phyloP scores from a whole-genome alignment of 2,329 filamentous ascomycete species.

The Aschersonia sp. region DNA sequence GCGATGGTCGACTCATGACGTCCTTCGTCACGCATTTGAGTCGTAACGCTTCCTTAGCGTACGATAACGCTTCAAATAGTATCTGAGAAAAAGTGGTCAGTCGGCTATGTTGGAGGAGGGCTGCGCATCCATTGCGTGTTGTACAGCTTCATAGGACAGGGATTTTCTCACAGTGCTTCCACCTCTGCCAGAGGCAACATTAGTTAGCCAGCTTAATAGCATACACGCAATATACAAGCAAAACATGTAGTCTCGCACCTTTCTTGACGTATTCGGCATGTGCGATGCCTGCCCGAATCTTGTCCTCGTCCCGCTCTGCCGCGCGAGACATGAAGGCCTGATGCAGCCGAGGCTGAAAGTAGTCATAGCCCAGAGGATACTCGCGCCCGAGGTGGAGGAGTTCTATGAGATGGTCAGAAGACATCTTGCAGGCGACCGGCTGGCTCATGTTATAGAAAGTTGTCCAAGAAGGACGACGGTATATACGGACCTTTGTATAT shows the following conservation, averaged over 20 bases:
- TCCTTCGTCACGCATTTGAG: slow-evolving; percentile 15
- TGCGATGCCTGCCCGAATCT: slow-evolving; percentile 62
- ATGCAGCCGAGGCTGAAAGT: slow-evolving; percentile 71
- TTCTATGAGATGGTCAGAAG: slow-evolving; percentile 34
- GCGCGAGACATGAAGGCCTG: slow-evolving; percentile 71
- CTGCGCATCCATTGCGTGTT: background rate
- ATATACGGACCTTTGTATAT: background rate
- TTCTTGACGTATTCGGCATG: slow-evolving; percentile 84
- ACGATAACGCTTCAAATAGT: slow-evolving; percentile 85
- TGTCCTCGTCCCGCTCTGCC: slow-evolving; percentile 51
- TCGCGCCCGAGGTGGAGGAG: slow-evolving; percentile 72
- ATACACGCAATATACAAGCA: background rate
- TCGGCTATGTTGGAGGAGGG: background rate
- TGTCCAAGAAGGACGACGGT: background rate
- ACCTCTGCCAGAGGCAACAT: slow-evolving; percentile 46
- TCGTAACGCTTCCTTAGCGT: slow-evolving; percentile 71
- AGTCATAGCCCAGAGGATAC: slow-evolving; percentile 70
- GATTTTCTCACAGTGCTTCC: slow-evolving; percentile 63
- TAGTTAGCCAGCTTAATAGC: background rate
- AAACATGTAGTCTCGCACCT: slow-evolving; percentile 32
- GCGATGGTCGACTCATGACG: no score
- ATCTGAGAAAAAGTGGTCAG: slow-evolving; percentile 34
- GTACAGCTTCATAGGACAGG: background rate
- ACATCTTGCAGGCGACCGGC: background rate
- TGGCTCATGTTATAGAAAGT: background rate